These are phyloP conservation scores for Collybiopsis confluens DNA, from an alignment of 768 basidiomycete species.

Conservation along the genomic window DNA sequence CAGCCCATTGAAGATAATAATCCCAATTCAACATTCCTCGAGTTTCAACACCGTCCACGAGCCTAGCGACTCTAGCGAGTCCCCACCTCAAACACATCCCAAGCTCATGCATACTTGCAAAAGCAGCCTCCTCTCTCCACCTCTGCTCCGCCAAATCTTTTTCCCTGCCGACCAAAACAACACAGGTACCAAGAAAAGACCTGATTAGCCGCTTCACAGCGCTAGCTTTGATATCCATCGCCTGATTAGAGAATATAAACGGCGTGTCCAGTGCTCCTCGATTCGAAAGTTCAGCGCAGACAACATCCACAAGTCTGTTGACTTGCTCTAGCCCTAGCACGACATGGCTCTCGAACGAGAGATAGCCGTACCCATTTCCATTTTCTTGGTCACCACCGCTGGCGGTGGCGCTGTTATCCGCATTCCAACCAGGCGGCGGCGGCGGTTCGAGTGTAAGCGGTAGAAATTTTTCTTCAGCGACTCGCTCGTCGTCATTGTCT, in stretches of 20 bases:
- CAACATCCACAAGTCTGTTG: conserved; percentile 63
- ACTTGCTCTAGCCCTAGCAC: conserved; percentile 74
- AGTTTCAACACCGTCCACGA: conserved; percentile 66
- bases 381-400: background rate
- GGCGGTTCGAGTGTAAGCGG: conserved; percentile 6
- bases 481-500: too few relatives aligned
- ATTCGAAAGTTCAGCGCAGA: conserved; percentile 65
- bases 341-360: conserved; percentile 69
- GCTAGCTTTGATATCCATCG: conserved; percentile 77
- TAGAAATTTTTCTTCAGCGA: background rate
- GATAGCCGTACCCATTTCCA: conserved; percentile 53
- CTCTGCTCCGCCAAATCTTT: conserved; percentile 43
- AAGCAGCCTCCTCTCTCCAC: conserved; percentile 78
- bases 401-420: too few relatives aligned
- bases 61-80: conserved; percentile 71
- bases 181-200: conserved; percentile 72
- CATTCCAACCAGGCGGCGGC: background rate
- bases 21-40: conserved; percentile 87
- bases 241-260: conserved; percentile 85
- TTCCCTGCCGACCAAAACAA: conserved; percentile 22
- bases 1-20: conserved; percentile 75
- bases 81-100: conserved; percentile 95
- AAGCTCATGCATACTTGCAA: conserved; percentile 83
- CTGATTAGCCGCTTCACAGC: conserved; percentile 73
- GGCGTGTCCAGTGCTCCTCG: conserved; percentile 83